A percentile compares a stretch with the other conserved stretches of the same genome.
These are phyloP conservation scores for Apiosordaria backusii DNA, from an alignment of 495 filamentous ascomycete species.

Conservation along the genomic window DNA sequence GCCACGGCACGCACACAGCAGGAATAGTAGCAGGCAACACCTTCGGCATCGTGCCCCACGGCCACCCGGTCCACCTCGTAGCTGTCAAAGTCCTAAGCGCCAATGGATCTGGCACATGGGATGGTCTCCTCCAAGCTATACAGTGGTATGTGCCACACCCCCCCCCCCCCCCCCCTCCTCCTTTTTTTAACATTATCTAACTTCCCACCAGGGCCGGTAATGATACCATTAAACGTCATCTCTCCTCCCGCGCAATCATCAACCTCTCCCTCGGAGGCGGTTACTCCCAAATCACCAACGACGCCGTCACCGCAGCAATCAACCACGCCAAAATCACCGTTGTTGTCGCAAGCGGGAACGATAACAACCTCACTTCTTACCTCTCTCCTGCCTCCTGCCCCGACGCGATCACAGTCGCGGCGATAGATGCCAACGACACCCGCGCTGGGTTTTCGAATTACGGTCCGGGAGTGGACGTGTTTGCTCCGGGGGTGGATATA, in stretches of 20 bases:
- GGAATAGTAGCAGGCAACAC: constrained; percentile 57
- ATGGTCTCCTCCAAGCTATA: constrained; percentile 36
- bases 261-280: constrained; percentile 53
- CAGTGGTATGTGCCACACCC: constrained; percentile 52
- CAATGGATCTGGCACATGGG: constrained; percentile 36
- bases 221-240: constrained; percentile 40
- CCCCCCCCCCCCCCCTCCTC: too few species aligned
- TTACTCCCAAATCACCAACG: constrained; percentile 49
- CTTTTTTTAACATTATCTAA: too few species aligned
- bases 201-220: constrained; percentile 53
- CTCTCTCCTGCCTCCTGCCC: constrained; percentile 54
- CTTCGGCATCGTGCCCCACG: constrained; percentile 53
- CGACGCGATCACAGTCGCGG: constrained; percentile 55
- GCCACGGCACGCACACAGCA: constrained; percentile 65
- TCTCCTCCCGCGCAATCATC: constrained; percentile 39
- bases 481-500: constrained; percentile 53
- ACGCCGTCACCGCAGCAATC: constrained; percentile 44
- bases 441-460: constrained; percentile 59
- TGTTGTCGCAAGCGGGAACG: constrained; percentile 53
- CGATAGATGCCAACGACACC: constrained; percentile 43
- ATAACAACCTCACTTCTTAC: constrained; percentile 32
- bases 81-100: constrained; percentile 61
- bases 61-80: constrained; percentile 34
- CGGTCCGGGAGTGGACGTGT: constrained; percentile 56
- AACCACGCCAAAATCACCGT: constrained; percentile 44